These are phyloP conservation scores for Eucalyptus curtisii DNA, from an alignment of 345 rosid genomes.

Conservation along the genomic window DNA sequence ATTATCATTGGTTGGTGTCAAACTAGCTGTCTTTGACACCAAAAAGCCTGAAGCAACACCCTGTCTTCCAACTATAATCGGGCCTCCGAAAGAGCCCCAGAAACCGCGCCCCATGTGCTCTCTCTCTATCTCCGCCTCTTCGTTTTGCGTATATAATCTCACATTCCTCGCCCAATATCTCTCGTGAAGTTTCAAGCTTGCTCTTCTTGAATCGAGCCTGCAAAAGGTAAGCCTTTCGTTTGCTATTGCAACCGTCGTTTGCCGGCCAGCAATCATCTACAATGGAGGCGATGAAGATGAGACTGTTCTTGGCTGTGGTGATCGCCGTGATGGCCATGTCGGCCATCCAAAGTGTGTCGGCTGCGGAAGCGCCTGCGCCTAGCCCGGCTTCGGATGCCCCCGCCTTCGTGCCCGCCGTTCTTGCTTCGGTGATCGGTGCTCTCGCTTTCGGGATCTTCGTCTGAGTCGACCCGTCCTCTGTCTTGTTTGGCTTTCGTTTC, in stretches of 20 bases:
- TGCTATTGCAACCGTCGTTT: not conserved
- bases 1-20: not conserved
- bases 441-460: not conserved
- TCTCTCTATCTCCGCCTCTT: not conserved
- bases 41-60: not conserved
- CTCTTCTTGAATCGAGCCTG: not conserved
- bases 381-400: not conserved
- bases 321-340: not conserved
- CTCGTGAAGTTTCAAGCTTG: not conserved
- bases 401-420: not conserved
- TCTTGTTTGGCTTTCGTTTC: not conserved
- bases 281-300: conserved; percentile 4
- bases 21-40: not conserved
- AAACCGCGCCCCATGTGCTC: not conserved
- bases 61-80: not conserved
- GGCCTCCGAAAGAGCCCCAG: not conserved
- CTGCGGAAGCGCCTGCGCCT: conserved; percentile 1
- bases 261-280: not conserved
- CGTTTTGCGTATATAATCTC: not conserved
- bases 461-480: not conserved
- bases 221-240: not conserved
- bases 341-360: not conserved
- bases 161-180: not conserved
- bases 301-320: not conserved
- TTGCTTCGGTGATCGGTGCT: not conserved